A percentile compares a stretch with the other conserved stretches of the same genome.
Evolutionary conservation across 306 rosid genomes (phyloP).

Genomic region (Fragaria vesca): DNA sequence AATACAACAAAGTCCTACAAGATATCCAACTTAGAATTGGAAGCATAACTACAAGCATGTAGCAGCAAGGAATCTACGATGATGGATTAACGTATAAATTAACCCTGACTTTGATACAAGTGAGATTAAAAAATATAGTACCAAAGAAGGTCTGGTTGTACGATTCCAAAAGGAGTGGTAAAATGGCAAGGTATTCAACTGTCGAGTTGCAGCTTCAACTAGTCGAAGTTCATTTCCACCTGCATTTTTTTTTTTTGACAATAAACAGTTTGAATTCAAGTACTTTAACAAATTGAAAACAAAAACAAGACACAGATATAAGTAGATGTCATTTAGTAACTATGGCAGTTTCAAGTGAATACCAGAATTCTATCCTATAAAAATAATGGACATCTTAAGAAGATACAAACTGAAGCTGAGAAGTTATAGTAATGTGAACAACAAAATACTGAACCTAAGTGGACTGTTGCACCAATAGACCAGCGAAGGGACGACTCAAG

Average conservation of each 20-base stretch:
- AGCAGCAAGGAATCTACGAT: neutral
- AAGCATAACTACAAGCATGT: neutral
- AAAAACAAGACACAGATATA: neutral
- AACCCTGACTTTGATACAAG: neutral
- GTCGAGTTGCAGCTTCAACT: conserved; percentile 78
- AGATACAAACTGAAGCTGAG: neutral
- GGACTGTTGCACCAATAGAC: conserved; percentile 98
- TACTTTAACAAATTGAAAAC: neutral
- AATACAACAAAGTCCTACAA: neutral
- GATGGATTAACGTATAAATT: neutral
- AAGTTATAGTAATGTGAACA: conserved; percentile 2
- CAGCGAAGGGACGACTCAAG: conserved; percentile 98
- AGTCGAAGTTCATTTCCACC: conserved; percentile 94
- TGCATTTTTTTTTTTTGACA: conserved; percentile 19
- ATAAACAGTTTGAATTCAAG: neutral
- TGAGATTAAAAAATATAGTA: conserved; percentile 32
- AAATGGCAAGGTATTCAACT: conserved; percentile 85
- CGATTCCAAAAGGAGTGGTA: conserved; percentile 99
- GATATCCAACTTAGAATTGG: neutral
- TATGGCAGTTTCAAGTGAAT: conserved; percentile 1
- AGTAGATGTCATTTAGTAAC: neutral
- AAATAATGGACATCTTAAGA: neutral
- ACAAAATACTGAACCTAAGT: too few relatives aligned
- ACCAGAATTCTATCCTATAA: neutral
- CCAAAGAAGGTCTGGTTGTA: conserved; percentile 91